Percentiles rank a stretch among this genome's conserved stretches.
phyloP scores from a whole-genome alignment of 2,329 filamentous ascomycete genomes.

The Conoideocrella luteorostrata region DNA sequence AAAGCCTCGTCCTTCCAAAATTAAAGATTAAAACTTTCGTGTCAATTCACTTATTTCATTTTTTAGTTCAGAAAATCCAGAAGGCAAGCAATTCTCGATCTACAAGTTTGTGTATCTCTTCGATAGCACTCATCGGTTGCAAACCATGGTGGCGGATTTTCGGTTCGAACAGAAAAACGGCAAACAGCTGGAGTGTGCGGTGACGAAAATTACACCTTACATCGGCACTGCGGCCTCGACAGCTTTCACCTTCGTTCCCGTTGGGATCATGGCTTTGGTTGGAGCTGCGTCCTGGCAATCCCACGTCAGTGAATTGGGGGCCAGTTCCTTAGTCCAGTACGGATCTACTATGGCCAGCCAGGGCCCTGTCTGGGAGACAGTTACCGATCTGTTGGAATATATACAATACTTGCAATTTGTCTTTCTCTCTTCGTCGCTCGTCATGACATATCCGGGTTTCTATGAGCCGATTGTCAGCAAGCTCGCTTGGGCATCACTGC shows the following conservation, averaged over 20 bases:
- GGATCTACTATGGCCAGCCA: neutral
- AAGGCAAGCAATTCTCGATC: too few species aligned
- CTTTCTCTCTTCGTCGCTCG: neutral
- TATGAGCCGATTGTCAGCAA: neutral
- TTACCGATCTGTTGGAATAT: neutral
- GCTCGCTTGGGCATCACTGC: neutral
- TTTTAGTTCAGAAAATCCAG: too few species aligned
- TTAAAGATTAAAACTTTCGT: too few species aligned
- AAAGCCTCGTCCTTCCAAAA: too few species aligned
- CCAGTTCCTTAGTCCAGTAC: neutral
- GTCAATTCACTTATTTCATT: too few species aligned
- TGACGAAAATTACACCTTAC: neutral
- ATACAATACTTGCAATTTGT: neutral
- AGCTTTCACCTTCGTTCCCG: neutral
- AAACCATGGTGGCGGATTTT: neutral
- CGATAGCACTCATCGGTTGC: neutral
- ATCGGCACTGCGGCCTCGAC: neutral
- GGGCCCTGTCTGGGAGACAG: neutral
- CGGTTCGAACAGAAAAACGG: neutral
- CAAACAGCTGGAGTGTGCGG: neutral
- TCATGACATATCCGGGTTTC: neutral
- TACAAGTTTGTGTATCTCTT: too few species aligned
- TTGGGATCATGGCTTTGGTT: neutral
- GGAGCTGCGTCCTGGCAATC: neutral
- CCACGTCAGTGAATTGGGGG: neutral